These are phyloP conservation scores for Byssothecium circinans DNA, from an alignment of 2,329 filamentous ascomycete genomes.

Conservation along the genomic window DNA sequence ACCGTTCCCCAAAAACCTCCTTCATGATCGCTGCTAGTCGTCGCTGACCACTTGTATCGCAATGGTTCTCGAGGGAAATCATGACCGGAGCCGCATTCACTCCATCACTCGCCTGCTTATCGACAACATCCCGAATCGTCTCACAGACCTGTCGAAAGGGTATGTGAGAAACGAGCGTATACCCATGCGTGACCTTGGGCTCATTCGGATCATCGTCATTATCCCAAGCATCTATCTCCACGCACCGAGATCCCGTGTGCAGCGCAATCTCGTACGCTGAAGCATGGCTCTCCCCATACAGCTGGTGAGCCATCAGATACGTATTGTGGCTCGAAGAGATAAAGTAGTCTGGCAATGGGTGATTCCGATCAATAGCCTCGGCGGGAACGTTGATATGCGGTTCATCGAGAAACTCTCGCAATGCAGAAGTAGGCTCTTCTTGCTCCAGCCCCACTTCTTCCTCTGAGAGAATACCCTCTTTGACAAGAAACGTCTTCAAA, in stretches of 20 bases:
- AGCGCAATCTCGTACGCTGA: slow-evolving; percentile 66
- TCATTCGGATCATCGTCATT: slow-evolving; percentile 61
- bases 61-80: slow-evolving; percentile 70
- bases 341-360: slow-evolving; percentile 69
- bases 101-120: slow-evolving; percentile 57
- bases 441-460: slow-evolving; percentile 52
- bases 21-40: slow-evolving; percentile 67
- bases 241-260: slow-evolving; percentile 65
- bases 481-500: slow-evolving; percentile 58
- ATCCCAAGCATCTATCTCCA: slow-evolving; percentile 76
- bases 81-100: slow-evolving; percentile 60
- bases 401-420: slow-evolving; percentile 58
- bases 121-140: slow-evolving; percentile 64
- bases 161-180: slow-evolving; percentile 67
- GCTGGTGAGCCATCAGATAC: slow-evolving; percentile 70
- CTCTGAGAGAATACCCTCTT: slow-evolving; percentile 54
- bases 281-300: slow-evolving; percentile 65
- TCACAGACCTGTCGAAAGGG: slow-evolving; percentile 67
- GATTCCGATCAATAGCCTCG: slow-evolving; percentile 58
- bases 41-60: slow-evolving; percentile 59
- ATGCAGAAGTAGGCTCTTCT: slow-evolving; percentile 48
- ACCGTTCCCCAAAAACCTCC: slow-evolving; percentile 62
- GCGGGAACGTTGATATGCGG: slow-evolving; percentile 61
- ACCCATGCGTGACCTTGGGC: slow-evolving; percentile 68
- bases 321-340: slow-evolving; percentile 76